Base-by-base conservation (phyloP, 768 basidiomycete species). In the Holtermanniella nyarrowii region DNA sequence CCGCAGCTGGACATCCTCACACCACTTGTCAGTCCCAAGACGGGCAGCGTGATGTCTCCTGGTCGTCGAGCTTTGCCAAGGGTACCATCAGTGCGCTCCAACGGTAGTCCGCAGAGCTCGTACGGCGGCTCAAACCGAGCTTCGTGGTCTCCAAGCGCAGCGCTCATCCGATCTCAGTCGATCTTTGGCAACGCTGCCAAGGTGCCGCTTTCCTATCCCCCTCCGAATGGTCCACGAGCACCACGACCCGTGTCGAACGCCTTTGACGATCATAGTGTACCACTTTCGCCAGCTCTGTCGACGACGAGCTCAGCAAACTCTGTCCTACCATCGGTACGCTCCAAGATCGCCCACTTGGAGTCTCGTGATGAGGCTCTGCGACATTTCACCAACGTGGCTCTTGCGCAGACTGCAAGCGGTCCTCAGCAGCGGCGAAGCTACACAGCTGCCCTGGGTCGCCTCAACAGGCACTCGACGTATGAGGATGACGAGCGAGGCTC, bases 311-410 rank as follows among this genome's bases (percentile, higher is more conserved):
- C 48, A 18, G 48, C 42, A 42, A 52, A 57, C 26, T 59, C 62
- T 21, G 57, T 70, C 5, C 55, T 66, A 11, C 63, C 67, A 18
- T 58, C 58, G 1, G 66, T 72, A 27, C 53, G 57, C 42, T 60
- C 41, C 49, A 69, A 66, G 56, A 62, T 70, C 31, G 57, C 55
- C 20, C 67, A 69, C 22, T 56, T 72, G 44, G 66, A 72, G 44
- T 56, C 61, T 22, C 54, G 71, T 5, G 59, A 72, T 22, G 59
- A 66, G 42, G 63, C 67, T 1, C 52, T 72, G 14, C 25, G 59
- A 1, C 63, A 62, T 42, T 64, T 71, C 52, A 58, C 64, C 18
- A 62, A 63, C 25, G 58, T 58, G 0, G 50, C 55, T 25, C 42
- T 12, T 24, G 52, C 25, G 45, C 40, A 12, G 22, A 40, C 37